phyloP scores from a whole-genome alignment of 2,329 filamentous ascomycete species.

The Atkinsonella texensis region DNA sequence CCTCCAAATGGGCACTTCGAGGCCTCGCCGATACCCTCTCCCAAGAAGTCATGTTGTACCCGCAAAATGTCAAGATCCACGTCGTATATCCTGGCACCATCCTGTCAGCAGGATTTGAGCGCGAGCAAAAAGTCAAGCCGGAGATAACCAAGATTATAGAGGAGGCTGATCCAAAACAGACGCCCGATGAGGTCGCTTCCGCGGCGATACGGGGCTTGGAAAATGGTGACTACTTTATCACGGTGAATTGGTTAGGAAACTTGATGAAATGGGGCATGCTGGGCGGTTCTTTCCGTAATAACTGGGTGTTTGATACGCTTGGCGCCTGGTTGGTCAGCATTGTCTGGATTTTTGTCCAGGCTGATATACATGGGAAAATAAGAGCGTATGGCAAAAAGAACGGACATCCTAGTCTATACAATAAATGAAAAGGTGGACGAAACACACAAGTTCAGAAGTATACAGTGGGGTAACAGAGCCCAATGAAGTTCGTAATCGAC shows the following conservation, averaged over 20 bases:
- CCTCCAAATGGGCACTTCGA: constrained; percentile 75
- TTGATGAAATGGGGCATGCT: constrained; percentile 54
- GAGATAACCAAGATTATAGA: constrained; percentile 69
- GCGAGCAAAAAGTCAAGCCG: constrained; percentile 71
- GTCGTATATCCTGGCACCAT: constrained; percentile 80
- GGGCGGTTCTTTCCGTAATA: constrained; percentile 46
- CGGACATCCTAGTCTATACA: constrained; percentile 43
- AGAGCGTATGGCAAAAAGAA: constrained; percentile 42
- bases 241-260: constrained; percentile 59
- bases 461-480: neutral
- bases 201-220: constrained; percentile 64
- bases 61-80: constrained; percentile 68
- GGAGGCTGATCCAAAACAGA: constrained; percentile 68
- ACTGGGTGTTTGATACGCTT: constrained; percentile 46
- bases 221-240: constrained; percentile 66
- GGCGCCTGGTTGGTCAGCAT: constrained; percentile 40
- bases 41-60: constrained; percentile 80
- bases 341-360: constrained; percentile 45
- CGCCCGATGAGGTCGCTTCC: constrained; percentile 63
- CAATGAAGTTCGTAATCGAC: neutral
- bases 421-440: constrained; percentile 16
- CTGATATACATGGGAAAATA: constrained; percentile 46
- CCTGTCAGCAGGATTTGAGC: constrained; percentile 57
- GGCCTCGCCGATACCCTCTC: constrained; percentile 71
- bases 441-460: neutral